A percentile compares a stretch with the other conserved stretches of the same genome.
Evolutionary conservation across 1,284 basidiomycete species (phyloP).

Genomic region (Irpex sp.): DNA sequence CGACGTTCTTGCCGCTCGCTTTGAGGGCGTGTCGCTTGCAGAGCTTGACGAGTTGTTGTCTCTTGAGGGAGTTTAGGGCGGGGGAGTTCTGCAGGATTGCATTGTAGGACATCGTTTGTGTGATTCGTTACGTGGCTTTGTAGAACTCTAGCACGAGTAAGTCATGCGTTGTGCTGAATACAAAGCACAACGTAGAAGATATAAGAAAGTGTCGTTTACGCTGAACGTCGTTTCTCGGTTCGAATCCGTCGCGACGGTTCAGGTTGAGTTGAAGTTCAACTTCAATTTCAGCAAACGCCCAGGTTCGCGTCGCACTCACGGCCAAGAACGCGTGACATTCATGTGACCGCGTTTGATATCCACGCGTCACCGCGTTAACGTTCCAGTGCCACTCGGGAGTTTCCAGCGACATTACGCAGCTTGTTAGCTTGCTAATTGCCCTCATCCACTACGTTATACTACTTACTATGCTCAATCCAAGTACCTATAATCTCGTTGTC

Average conservation of each 20-base stretch:
- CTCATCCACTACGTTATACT: too few species aligned
- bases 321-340: neutral
- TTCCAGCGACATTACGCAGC: neutral
- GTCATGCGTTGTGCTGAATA: neutral
- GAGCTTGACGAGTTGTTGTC: constrained; percentile 74
- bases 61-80: constrained; percentile 73
- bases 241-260: neutral
- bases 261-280: constrained; percentile 1
- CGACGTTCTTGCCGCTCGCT: constrained; percentile 71
- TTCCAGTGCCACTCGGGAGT: neutral
- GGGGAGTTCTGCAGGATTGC: constrained; percentile 79
- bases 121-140: neutral
- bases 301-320: neutral
- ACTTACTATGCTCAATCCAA: too few species aligned
- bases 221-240: neutral
- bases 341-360: neutral
- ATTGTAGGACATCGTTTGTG: constrained; percentile 59
- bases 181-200: neutral
- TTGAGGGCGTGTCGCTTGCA: constrained; percentile 79
- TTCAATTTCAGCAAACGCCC: neutral
- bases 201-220: neutral
- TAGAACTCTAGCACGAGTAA: neutral
- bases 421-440: too few species aligned
- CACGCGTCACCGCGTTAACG: neutral
- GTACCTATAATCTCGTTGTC: too few species aligned